Evolutionary conservation across 2,329 filamentous ascomycete genomes (phyloP).

Genomic region (Cladosporium sp.): DNA sequence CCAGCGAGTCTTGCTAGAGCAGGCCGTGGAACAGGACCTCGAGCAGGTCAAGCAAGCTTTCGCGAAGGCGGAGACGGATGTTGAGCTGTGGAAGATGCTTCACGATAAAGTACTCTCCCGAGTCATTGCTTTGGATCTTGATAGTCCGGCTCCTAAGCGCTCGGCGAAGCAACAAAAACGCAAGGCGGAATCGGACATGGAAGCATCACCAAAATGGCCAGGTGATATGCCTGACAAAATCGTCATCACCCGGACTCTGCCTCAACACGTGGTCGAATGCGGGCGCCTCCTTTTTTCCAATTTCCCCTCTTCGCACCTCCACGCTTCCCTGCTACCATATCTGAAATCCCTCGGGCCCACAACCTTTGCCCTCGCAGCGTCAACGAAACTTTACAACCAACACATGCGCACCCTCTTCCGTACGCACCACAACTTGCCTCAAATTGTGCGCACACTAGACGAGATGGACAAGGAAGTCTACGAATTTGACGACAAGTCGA

Average conservation of each 20-base stretch:
- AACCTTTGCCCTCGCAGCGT: constrained; percentile 6
- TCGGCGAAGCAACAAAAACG: background rate
- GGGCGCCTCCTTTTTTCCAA: background rate
- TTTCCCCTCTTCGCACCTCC: constrained; percentile 1
- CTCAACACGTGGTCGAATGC: background rate
- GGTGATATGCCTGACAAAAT: background rate
- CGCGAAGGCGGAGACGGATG: constrained; percentile 2
- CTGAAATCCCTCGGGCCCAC: constrained; percentile 8
- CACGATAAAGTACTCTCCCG: constrained; percentile 4
- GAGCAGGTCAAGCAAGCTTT: background rate
- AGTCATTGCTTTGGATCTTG: background rate
- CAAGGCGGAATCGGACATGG: background rate
- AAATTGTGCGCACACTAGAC: constrained; percentile 4
- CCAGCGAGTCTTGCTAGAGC: background rate
- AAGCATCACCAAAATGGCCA: background rate
- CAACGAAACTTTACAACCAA: constrained; percentile 5
- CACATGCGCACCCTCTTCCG: constrained; percentile 9
- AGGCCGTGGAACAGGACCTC: constrained; percentile 2
- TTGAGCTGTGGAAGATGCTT: constrained; percentile 7
- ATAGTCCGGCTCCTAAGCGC: background rate
- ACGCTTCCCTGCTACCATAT: constrained; percentile 6
- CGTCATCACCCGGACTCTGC: background rate
- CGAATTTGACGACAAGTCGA: constrained; percentile 4
- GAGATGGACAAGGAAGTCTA: constrained; percentile 13
- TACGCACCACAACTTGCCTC: background rate